A percentile compares a stretch with the other conserved stretches of the same genome.
phyloP scores from a whole-genome alignment of 306 rosid genomes.

The Trifolium repens region DNA sequence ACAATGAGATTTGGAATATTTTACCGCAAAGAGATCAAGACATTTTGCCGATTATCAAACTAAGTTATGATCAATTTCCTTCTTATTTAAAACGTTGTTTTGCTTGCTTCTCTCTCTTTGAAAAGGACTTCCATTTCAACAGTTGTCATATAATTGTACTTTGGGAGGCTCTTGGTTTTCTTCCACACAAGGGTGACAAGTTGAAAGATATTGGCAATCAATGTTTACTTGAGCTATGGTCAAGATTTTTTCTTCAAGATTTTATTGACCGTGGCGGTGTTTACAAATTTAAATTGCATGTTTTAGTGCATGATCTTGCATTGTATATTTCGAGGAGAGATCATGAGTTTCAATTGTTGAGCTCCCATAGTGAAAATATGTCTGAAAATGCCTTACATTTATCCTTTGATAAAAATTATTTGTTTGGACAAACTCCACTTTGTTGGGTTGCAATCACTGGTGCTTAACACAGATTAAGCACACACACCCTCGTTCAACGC shows the following conservation, averaged over 20 bases:
- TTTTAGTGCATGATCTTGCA: slow-evolving; percentile 31
- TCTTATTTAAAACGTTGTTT: slow-evolving; percentile 46
- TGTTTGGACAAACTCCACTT: background rate
- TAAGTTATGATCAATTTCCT: slow-evolving; percentile 49
- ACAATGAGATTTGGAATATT: slow-evolving; percentile 50
- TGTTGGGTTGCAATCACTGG: too few relatives aligned
- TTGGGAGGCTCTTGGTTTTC: slow-evolving; percentile 48
- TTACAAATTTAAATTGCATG: background rate
- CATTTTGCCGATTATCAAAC: slow-evolving; percentile 38
- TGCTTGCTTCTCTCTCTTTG: slow-evolving; percentile 36
- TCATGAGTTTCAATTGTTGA: background rate
- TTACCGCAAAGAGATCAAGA: slow-evolving; percentile 12
- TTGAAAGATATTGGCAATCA: slow-evolving; percentile 33
- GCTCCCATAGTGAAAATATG: background rate
- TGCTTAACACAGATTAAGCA: too few relatives aligned
- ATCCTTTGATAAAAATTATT: slow-evolving; percentile 4
- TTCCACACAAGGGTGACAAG: background rate
- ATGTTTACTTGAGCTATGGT: background rate
- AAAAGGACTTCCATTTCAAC: background rate
- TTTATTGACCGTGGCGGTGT: background rate
- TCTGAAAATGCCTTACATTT: background rate
- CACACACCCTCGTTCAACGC: too few relatives aligned
- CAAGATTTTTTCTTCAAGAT: slow-evolving; percentile 31
- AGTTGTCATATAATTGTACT: background rate
- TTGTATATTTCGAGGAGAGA: background rate